These are phyloP conservation scores for Aureobasidium musti DNA, from an alignment of 2,329 filamentous ascomycete species.

Conservation along the genomic window DNA sequence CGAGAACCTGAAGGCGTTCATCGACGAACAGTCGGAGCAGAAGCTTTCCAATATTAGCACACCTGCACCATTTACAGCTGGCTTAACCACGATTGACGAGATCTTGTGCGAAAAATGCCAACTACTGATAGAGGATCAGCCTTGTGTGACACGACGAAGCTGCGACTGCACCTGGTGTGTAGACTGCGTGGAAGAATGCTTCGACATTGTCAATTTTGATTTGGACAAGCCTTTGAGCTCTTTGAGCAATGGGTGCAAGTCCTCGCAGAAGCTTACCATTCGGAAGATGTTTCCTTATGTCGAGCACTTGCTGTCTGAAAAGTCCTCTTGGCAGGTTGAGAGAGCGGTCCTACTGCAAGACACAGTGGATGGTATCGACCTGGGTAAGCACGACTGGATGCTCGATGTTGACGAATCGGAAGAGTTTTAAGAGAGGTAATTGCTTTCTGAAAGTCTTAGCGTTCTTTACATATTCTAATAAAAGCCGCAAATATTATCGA, in stretches of 20 bases:
- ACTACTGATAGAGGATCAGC: neutral
- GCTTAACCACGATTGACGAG: neutral
- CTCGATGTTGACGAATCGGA: neutral
- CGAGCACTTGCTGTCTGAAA: neutral
- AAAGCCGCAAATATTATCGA: neutral
- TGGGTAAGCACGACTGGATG: neutral
- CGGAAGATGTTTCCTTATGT: neutral
- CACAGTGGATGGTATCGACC: neutral
- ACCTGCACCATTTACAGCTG: neutral
- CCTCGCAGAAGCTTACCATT: neutral
- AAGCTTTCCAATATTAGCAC: neutral
- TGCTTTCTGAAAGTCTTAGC: neutral
- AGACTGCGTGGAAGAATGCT: neutral
- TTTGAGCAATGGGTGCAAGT: neutral
- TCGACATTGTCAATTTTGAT: neutral
- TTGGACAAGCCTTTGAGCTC: neutral
- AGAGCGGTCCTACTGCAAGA: neutral
- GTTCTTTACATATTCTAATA: neutral
- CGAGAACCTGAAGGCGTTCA: neutral
- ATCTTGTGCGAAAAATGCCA: neutral
- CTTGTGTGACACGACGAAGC: neutral
- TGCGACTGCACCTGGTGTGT: constrained; percentile 8
- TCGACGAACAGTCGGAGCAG: neutral
- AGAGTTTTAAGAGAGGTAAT: neutral
- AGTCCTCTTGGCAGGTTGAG: neutral